A percentile compares a stretch with the other conserved stretches of the same genome.
Evolutionary conservation across 164 flowering plant species (phyloP).

Genomic region (Kalanchoe fedtschenkoi): DNA sequence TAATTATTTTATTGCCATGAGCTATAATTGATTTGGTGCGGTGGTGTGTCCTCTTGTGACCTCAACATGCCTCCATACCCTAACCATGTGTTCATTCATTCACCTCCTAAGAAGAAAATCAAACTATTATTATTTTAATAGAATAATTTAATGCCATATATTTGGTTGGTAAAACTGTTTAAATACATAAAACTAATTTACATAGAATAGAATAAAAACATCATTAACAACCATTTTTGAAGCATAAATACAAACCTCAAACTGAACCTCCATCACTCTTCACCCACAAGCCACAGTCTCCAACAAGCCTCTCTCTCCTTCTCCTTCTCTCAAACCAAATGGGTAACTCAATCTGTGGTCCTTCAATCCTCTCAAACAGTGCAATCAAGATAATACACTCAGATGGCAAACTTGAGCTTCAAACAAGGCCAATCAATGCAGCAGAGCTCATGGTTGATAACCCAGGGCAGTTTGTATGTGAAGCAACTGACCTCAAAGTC

Average conservation of each 20-base stretch:
- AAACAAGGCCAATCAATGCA: slow-evolving; percentile 1
- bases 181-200: no score
- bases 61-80: slow-evolving; percentile 5
- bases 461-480: neutral
- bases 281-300: neutral
- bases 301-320: neutral
- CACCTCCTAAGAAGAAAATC: neutral
- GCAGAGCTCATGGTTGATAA: slow-evolving; percentile 1
- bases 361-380: slow-evolving; percentile 2
- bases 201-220: no score
- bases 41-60: slow-evolving; percentile 2
- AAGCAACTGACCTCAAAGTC: neutral
- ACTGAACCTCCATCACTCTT: neutral
- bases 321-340: neutral
- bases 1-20: neutral
- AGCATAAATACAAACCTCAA: slow-evolving; percentile 1
- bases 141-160: no score
- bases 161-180: no score
- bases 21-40: neutral
- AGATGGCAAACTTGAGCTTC: neutral
- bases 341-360: slow-evolving; percentile 4
- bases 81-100: slow-evolving; percentile 3
- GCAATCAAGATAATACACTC: slow-evolving; percentile 4
- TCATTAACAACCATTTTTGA: slow-evolving; percentile 1
- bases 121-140: no score